Percentiles rank a stretch among this genome's conserved stretches.
Evolutionary conservation across 2,329 filamentous ascomycete species (phyloP).

Genomic region (Fusarium sp.): DNA sequence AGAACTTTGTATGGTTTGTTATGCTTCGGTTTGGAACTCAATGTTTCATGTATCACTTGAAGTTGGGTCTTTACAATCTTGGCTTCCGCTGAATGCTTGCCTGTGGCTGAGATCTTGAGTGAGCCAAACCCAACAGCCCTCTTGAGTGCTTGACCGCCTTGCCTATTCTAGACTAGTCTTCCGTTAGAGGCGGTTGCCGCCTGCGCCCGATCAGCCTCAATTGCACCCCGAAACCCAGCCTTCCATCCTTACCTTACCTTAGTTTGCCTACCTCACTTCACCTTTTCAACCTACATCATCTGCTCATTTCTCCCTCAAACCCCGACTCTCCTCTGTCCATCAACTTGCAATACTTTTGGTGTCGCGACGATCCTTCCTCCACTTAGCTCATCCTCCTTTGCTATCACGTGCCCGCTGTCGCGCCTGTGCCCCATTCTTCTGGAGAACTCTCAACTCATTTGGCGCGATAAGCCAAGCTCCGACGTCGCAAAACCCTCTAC

Average conservation of each 20-base stretch:
- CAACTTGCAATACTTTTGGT: conserved; percentile 8
- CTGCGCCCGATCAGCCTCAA: conserved; percentile 49
- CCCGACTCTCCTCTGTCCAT: conserved; percentile 11
- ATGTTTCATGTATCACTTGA: conserved; percentile 11
- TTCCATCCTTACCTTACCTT: neutral
- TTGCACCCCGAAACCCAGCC: conserved; percentile 41
- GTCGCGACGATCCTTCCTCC: conserved; percentile 20
- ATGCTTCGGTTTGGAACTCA: neutral
- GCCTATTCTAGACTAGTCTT: conserved; percentile 40
- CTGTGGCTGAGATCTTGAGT: conserved; percentile 31
- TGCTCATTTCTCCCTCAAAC: conserved; percentile 19
- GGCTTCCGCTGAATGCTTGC: conserved; percentile 17
- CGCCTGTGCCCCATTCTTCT: conserved; percentile 33
- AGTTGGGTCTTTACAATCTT: conserved; percentile 19
- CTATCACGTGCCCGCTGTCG: conserved; percentile 27
- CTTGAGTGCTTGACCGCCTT: conserved; percentile 41
- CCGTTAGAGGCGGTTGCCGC: conserved; percentile 30
- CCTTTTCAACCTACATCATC: conserved; percentile 22
- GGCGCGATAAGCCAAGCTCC: conserved; percentile 44
- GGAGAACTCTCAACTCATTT: conserved; percentile 39
- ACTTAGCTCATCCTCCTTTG: conserved; percentile 16
- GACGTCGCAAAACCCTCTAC: conserved; percentile 46
- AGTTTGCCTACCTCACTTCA: neutral
- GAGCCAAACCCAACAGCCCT: conserved; percentile 40
- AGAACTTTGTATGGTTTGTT: neutral